A percentile compares a stretch with the other conserved stretches of the same genome.
phyloP scores from a whole-genome alignment of 768 basidiomycete species.

The Saitozyma podzolica region DNA sequence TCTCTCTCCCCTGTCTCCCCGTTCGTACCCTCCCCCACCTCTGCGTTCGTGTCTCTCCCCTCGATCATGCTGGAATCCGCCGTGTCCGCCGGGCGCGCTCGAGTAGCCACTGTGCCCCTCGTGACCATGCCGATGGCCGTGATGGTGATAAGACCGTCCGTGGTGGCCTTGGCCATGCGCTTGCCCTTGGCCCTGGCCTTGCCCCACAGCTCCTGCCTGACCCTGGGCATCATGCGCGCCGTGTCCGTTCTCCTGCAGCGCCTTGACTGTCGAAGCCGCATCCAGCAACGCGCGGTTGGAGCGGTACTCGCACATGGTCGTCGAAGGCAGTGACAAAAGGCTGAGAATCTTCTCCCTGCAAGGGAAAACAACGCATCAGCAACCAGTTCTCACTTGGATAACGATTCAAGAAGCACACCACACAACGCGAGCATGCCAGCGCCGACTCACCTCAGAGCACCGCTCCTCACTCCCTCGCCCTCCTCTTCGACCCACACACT shows the following conservation, averaged over 20 bases:
- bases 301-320: slow-evolving; percentile 91
- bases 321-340: slow-evolving; percentile 71
- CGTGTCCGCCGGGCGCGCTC: too few species aligned
- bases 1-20: neutral
- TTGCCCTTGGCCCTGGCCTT: neutral
- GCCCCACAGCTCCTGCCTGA: neutral
- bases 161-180: neutral
- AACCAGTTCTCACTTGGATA: neutral
- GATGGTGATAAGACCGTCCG: neutral
- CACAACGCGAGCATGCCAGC: neutral
- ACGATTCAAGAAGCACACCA: too few species aligned
- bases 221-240: neutral
- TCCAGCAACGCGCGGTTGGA: slow-evolving; percentile 61
- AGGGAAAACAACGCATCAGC: neutral
- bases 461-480: slow-evolving; percentile 70
- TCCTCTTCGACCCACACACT: slow-evolving; percentile 89
- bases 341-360: slow-evolving; percentile 74
- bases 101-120: too few species aligned
- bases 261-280: slow-evolving; percentile 16
- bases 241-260: neutral
- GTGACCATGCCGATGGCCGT: neutral
- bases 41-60: too few species aligned
- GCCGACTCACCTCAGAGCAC: slow-evolving; percentile 71
- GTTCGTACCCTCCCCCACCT: neutral
- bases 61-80: too few species aligned